Conservation (phyloP, 257 asterid species). For the Cordia subcordata region DNA sequence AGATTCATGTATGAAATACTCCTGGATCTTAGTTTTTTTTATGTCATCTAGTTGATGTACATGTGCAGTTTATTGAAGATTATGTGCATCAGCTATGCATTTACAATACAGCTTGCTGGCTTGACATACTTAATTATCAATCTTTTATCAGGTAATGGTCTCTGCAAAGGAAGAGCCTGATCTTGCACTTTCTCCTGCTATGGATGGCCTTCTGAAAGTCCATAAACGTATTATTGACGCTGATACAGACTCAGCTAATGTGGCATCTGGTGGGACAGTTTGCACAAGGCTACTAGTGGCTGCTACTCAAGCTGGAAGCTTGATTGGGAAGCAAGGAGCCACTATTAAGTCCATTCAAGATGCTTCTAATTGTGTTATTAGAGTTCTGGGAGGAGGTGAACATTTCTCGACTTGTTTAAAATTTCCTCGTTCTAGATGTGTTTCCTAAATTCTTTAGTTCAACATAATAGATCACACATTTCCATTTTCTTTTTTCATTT, state of each 20-base stretch:
- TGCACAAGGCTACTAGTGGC: slow-evolving; percentile 85
- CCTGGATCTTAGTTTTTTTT: too few species aligned
- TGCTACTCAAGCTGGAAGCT: slow-evolving; percentile 85
- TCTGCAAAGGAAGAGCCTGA: slow-evolving; percentile 89
- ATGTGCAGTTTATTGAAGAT: too few species aligned
- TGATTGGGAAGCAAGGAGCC: slow-evolving; percentile 95
- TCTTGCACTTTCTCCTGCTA: slow-evolving; percentile 72
- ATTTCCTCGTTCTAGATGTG: background rate
- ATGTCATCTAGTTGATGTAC: too few species aligned
- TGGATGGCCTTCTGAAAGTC: slow-evolving; percentile 77
- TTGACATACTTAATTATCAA: too few species aligned
- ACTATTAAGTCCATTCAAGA: slow-evolving; percentile 87
- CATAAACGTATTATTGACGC: slow-evolving; percentile 67
- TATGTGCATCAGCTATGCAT: too few species aligned
- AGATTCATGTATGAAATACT: too few species aligned
- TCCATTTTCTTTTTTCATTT: too few species aligned
- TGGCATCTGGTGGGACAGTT: slow-evolving; percentile 41
- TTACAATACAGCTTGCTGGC: too few species aligned
- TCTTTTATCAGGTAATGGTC: slow-evolving; percentile 55
- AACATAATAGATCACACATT: too few species aligned
- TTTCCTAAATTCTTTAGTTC: background rate
- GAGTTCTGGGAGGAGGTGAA: slow-evolving; percentile 82
- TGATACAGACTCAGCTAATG: slow-evolving; percentile 51
- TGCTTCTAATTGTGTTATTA: slow-evolving; percentile 66
- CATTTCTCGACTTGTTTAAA: background rate